Percentiles rank a stretch among this genome's conserved stretches.
Conservation (phyloP, 2,329 filamentous ascomycete species). For the Pseudogymnoascus sp. region DNA sequence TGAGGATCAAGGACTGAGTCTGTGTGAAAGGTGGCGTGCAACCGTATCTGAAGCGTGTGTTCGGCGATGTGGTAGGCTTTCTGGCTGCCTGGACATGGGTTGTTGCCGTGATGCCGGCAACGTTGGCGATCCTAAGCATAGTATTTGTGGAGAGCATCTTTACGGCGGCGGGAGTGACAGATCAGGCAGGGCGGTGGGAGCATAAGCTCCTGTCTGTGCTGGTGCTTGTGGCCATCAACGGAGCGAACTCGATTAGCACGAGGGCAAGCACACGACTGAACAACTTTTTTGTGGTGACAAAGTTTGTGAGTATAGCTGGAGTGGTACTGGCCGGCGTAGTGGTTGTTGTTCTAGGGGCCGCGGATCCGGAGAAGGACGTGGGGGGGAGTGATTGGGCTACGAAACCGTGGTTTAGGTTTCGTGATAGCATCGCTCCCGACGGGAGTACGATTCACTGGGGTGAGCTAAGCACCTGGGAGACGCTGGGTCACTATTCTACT, state of each 20-base stretch:
- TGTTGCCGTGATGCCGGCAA: constrained; percentile 54
- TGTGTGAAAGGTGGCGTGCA: constrained; percentile 45
- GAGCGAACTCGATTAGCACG: constrained; percentile 48
- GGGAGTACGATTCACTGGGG: constrained; percentile 42
- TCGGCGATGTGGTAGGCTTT: constrained; percentile 52
- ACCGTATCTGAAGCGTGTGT: constrained; percentile 52
- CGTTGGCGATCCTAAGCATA: constrained; percentile 54
- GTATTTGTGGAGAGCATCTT: constrained; percentile 54
- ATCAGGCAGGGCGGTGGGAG: constrained; percentile 32
- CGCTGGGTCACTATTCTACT: constrained; percentile 49
- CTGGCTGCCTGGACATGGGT: constrained; percentile 58
- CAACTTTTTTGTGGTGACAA: constrained; percentile 45
- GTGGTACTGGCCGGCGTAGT: constrained; percentile 41
- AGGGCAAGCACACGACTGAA: constrained; percentile 46
- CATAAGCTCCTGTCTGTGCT: constrained; percentile 45
- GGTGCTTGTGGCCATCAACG: constrained; percentile 37
- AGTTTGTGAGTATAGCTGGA: constrained; percentile 41
- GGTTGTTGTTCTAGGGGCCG: constrained; percentile 35
- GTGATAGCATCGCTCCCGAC: constrained; percentile 42
- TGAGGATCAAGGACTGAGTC: not conserved
- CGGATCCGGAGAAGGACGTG: constrained; percentile 28
- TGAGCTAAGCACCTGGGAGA: constrained; percentile 44
- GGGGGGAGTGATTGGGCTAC: constrained; percentile 44
- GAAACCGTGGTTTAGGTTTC: constrained; percentile 46
- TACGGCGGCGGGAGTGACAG: constrained; percentile 40